Evolutionary conservation across 2,329 filamentous ascomycete genomes (phyloP).

Genomic region (Thelonectria discophora): DNA sequence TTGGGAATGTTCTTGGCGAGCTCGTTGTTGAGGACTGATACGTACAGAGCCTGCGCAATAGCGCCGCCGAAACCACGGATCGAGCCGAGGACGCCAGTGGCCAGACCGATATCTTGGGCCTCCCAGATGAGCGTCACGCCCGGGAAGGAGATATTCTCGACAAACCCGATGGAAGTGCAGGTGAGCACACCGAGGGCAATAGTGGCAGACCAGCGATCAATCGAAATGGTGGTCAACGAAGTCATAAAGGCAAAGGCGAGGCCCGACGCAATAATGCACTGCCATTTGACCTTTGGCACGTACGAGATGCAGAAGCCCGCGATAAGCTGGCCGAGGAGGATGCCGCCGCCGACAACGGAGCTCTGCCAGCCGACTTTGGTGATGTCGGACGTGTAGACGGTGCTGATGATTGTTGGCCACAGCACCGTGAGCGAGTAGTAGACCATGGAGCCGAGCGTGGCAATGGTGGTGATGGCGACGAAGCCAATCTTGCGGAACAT

Average conservation of each 20-base stretch:
- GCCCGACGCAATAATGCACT: slow-evolving; percentile 44
- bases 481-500: slow-evolving; percentile 53
- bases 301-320: slow-evolving; percentile 48
- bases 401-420: slow-evolving; percentile 53
- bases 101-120: slow-evolving; percentile 57
- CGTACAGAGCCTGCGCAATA: slow-evolving; percentile 50
- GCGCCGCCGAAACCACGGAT: slow-evolving; percentile 54
- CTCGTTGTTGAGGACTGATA: slow-evolving; percentile 49
- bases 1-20: slow-evolving; percentile 45
- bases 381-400: slow-evolving; percentile 49
- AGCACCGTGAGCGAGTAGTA: slow-evolving; percentile 56
- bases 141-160: slow-evolving; percentile 53
- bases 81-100: slow-evolving; percentile 54
- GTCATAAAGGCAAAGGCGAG: slow-evolving; percentile 48
- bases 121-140: slow-evolving; percentile 56
- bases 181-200: slow-evolving; percentile 47
- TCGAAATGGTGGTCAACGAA: slow-evolving; percentile 41
- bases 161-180: slow-evolving; percentile 46
- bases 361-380: slow-evolving; percentile 53
- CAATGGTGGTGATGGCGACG: slow-evolving; percentile 50
- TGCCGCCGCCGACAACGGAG: slow-evolving; percentile 51
- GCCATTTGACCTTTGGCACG: slow-evolving; percentile 48
- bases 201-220: slow-evolving; percentile 41
- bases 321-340: slow-evolving; percentile 50
- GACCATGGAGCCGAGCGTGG: slow-evolving; percentile 52